Evolutionary conservation across 1,284 basidiomycete species (phyloP), one percentile per base, ranked within the genome.

Genomic region (Heterobasidion annosum): DNA sequence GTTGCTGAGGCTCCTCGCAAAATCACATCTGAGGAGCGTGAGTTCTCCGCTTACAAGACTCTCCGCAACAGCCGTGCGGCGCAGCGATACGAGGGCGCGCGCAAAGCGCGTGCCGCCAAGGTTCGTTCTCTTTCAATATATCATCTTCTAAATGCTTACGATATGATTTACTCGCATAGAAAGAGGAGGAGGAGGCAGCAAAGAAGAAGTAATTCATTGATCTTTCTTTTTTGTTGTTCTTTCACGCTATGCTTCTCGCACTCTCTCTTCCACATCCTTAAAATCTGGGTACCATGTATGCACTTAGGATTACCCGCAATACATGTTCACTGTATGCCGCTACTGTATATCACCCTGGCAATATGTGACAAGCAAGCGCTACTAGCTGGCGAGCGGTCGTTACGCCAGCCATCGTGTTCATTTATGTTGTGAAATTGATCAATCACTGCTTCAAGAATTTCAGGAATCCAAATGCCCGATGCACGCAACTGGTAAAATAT

Each of bases 21-120:
- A 74, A 98, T 99, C 72, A 93, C 93, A 62, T 75, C 78, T 55
- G 92, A 93, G 68, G 96, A 99, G 77, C 91, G 88, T 71, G 82
- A 88, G 63, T 89, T 93, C 77, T 68, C 89, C 67, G 93, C 94
- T 16, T 98, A 82, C 87, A 82, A 81, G 71, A 82, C 93, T 63
- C 91, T 98, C 68, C 94, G 97, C 68, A 75, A 81, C 61, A 85
- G 87, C 62, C 91, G 95, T 65, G 89, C 93, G 63, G 79, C 84
- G 67, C 81, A 88, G 64, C 83, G 95, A 68, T 80, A 90, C 77
- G 93, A 89, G 64, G 96, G 96, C 73, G 78, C 77, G 63, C 90
- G 93, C 77, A 93, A 93, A 76, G 67, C 77, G 52, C 83, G 88
- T 59, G 80, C 81, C 61, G 81, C 84, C 65, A 91, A 91, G 87